phyloP scores from a whole-genome alignment of 805 yeast genomes.

The Lachancea thermotolerans region DNA sequence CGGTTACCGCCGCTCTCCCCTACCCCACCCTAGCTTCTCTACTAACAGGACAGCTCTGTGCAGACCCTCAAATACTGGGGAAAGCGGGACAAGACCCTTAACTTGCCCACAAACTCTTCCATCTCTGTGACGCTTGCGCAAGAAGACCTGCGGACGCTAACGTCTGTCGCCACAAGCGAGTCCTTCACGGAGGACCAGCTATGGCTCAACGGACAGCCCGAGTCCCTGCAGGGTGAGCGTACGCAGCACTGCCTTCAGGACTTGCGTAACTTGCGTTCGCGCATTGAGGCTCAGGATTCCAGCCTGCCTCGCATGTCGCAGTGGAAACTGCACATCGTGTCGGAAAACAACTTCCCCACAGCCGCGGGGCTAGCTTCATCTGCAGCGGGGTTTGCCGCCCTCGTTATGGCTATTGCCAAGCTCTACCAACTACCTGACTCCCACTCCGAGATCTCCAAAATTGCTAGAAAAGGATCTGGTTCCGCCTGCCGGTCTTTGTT shows the following conservation, averaged over 20 bases:
- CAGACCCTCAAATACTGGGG: conserved; percentile 98
- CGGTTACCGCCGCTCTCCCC: too few species aligned
- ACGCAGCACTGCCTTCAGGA: conserved; percentile 72
- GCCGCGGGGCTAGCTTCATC: conserved; percentile 98
- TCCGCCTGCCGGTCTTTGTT: conserved; percentile 95
- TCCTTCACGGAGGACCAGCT: conserved; percentile 56
- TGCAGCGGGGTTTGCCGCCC: conserved; percentile 98
- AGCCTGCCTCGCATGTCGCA: conserved; percentile 54
- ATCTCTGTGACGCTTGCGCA: conserved; percentile 92
- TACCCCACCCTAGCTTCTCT: not conserved
- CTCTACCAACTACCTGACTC: conserved; percentile 81
- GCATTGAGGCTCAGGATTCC: conserved; percentile 49
- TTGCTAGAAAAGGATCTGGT: conserved; percentile 98
- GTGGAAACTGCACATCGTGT: conserved; percentile 70
- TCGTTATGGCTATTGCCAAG: conserved; percentile 81
- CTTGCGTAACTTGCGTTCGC: conserved; percentile 58
- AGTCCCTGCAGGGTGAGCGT: conserved; percentile 56
- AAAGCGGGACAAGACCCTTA: conserved; percentile 80
- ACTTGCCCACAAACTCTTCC: conserved; percentile 93
- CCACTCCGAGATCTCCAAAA: conserved; percentile 76
- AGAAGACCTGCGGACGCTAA: conserved; percentile 81
- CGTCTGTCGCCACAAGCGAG: conserved; percentile 72
- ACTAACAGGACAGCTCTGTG: conserved; percentile 6
- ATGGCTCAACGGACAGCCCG: conserved; percentile 81
- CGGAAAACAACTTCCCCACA: conserved; percentile 96